Percentiles rank a stretch among this genome's conserved stretches.
Conservation (phyloP, 768 basidiomycete genomes). For the Tremella fuciformis region DNA sequence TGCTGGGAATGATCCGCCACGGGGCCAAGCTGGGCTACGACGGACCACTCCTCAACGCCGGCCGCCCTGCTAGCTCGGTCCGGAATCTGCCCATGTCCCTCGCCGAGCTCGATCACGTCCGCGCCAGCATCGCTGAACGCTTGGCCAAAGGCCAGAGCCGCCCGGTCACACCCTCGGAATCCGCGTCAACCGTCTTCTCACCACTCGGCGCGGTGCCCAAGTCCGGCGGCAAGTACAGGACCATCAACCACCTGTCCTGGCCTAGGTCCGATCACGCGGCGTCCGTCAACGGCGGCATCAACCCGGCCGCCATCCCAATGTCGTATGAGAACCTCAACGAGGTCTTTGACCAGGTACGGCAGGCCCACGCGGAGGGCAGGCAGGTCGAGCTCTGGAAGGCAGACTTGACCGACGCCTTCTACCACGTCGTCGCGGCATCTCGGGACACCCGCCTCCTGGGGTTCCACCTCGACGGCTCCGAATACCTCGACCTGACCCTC, state of each 20-base stretch:
- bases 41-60: background rate
- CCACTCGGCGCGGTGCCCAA: conserved; percentile 10
- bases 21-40: conserved; percentile 7
- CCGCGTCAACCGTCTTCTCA: background rate
- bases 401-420: too few relatives aligned
- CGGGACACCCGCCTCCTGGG: conserved; percentile 52
- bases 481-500: conserved; percentile 50
- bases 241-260: conserved; percentile 15
- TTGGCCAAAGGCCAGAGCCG: background rate
- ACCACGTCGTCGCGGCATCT: conserved; percentile 51
- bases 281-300: conserved; percentile 10
- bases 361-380: too few relatives aligned
- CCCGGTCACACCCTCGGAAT: background rate
- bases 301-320: conserved; percentile 2
- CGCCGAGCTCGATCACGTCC: background rate
- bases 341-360: background rate
- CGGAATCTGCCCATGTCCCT: conserved; percentile 10
- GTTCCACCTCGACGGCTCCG: conserved; percentile 44
- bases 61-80: too few relatives aligned
- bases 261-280: background rate
- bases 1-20: conserved; percentile 9
- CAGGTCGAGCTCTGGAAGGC: too few relatives aligned
- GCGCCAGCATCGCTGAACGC: background rate
- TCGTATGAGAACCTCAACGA: too few relatives aligned
- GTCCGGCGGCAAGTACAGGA: background rate